phyloP scores from a whole-genome alignment of 192 early-diverging fungal genomes.

The Chytriomyces sp. region DNA sequence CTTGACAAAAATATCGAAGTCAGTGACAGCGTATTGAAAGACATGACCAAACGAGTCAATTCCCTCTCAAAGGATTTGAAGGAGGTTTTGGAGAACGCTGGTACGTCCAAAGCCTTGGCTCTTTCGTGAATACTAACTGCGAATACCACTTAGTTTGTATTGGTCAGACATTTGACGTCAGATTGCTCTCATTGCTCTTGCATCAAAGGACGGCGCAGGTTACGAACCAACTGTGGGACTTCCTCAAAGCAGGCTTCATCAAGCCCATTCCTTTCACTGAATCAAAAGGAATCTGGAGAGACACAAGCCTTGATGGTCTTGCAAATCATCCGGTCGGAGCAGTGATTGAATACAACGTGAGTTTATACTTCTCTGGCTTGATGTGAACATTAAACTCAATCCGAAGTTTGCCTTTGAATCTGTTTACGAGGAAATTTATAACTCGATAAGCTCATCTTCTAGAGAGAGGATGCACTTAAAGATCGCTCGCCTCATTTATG shows the following conservation, averaged over 20 bases:
- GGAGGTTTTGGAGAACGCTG: constrained; percentile 40
- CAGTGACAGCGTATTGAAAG: constrained; percentile 43
- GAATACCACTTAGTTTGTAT: constrained; percentile 17
- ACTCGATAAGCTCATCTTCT: background rate
- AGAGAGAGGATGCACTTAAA: constrained; percentile 30
- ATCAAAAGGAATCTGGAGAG: constrained; percentile 18
- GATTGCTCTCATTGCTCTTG: constrained; percentile 20
- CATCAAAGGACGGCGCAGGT: constrained; percentile 17
- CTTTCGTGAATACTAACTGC: background rate
- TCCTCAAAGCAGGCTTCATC: constrained; percentile 26
- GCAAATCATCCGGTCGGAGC: constrained; percentile 15
- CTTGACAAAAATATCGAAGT: constrained; percentile 45
- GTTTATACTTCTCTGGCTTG: background rate
- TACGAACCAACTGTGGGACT: constrained; percentile 23
- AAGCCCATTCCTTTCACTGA: constrained; percentile 19
- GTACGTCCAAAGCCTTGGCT: constrained; percentile 19
- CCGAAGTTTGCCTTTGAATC: constrained; percentile 17
- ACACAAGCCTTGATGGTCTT: constrained; percentile 8
- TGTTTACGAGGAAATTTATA: constrained; percentile 14
- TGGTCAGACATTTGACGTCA: constrained; percentile 14
- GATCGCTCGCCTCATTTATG: constrained; percentile 35
- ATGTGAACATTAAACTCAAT: background rate
- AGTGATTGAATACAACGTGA: constrained; percentile 26
- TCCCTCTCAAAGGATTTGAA: constrained; percentile 36
- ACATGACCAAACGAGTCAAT: constrained; percentile 41